Evolutionary conservation across 1,139 yeast genomes (phyloP).

Genomic region (Hemisphaericaspora xylanilytica): DNA sequence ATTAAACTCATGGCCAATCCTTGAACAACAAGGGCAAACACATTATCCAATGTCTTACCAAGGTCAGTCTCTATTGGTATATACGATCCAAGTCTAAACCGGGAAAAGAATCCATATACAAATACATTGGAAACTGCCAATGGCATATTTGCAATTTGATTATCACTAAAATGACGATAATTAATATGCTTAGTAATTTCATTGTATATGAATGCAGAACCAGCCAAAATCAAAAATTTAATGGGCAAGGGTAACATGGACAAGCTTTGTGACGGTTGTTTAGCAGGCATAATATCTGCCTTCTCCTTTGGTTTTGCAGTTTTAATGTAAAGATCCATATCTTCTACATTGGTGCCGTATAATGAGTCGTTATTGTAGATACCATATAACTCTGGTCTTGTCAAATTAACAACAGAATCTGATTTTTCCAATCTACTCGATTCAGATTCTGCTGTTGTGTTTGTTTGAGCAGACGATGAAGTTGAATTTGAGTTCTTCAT

Average conservation of each 20-base stretch:
- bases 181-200: slow-evolving; percentile 51
- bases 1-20: slow-evolving; percentile 65
- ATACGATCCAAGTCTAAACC: slow-evolving; percentile 19
- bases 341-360: slow-evolving; percentile 32
- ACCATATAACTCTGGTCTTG: slow-evolving; percentile 49
- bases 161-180: slow-evolving; percentile 44
- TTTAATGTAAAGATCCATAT: slow-evolving; percentile 10
- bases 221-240: slow-evolving; percentile 36
- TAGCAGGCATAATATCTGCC: slow-evolving; percentile 1
- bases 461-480: slow-evolving; percentile 2
- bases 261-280: slow-evolving; percentile 3
- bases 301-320: slow-evolving; percentile 2
- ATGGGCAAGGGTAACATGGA: slow-evolving; percentile 14
- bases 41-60: slow-evolving; percentile 19
- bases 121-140: slow-evolving; percentile 34
- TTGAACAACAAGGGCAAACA: slow-evolving; percentile 35
- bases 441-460: slow-evolving; percentile 13
- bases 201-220: slow-evolving; percentile 49
- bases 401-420: slow-evolving; percentile 45
- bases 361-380: slow-evolving; percentile 44
- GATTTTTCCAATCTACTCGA: slow-evolving; percentile 34
- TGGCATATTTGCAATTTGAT: slow-evolving; percentile 31
- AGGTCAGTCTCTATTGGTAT: slow-evolving; percentile 8
- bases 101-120: slow-evolving; percentile 30
- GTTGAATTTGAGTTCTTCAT: slow-evolving; percentile 9